Evolutionary conservation across 257 asterid genomes (phyloP).

Genomic region (Pogostemon cablin): DNA sequence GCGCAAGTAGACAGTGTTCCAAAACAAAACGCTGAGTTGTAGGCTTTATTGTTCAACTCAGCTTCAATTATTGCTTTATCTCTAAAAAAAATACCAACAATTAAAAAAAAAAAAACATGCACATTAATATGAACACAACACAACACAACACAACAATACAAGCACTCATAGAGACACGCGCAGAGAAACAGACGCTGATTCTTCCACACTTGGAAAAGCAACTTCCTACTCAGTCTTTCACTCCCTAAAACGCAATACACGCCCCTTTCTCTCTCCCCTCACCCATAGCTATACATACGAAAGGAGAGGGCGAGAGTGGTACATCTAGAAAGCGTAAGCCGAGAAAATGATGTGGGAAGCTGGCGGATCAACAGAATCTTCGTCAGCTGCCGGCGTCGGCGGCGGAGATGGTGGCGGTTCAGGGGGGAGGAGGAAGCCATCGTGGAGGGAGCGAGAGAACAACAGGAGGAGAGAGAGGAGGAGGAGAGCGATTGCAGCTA

Average conservation of each 20-base stretch:
- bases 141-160: not conserved
- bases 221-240: constrained; percentile 45
- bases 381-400: constrained; percentile 49
- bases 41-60: constrained; percentile 1
- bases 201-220: constrained; percentile 44
- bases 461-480: constrained; percentile 95
- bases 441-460: constrained; percentile 96
- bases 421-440: constrained; percentile 96
- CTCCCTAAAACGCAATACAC: constrained; percentile 37
- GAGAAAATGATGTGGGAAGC: constrained; percentile 89
- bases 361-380: constrained; percentile 67
- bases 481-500: constrained; percentile 94
- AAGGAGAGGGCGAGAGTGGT: not conserved
- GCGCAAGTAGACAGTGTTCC: too few relatives aligned
- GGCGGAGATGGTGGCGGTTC: constrained; percentile 39
- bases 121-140: constrained; percentile 32
- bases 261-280: constrained; percentile 8
- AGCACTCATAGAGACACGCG: not conserved
- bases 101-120: constrained; percentile 8
- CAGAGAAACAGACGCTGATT: constrained; percentile 35
- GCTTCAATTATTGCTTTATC: constrained; percentile 30
- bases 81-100: not conserved
- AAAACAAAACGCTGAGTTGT: constrained; percentile 2
- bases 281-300: not conserved
- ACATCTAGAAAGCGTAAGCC: not conserved